Base-by-base conservation (phyloP, 306 rosid species). In the Prunus davidiana region DNA sequence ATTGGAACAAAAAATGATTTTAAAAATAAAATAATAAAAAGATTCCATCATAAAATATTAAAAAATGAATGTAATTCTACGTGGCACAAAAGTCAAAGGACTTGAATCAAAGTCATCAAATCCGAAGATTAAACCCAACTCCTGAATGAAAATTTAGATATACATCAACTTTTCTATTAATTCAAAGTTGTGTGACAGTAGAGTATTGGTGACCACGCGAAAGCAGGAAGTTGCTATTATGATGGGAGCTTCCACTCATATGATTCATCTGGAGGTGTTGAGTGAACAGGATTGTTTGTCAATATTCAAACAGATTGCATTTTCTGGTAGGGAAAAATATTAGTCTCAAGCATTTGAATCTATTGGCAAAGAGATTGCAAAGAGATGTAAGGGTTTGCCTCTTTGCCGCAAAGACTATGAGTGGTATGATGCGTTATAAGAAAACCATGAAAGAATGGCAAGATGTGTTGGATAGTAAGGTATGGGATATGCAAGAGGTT, bases 251-350 rank as follows among this genome's bases (percentile, higher is more conserved):
- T 16, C 27, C 11, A 2, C 56, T 32, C 25, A 25, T 6, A 76
- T 52, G 24, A 67, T 50, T 16, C 41, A 15, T 13, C 18, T 67
- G 7, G 25, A 76, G 18, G 11, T 6, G 20, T 25, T 67, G 80
- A 32, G 46, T 25, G 80, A 76, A 1, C n/a, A 76, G 28, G 12
- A 66, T 14, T 76, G 80, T 67, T 76, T 64, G 66, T 54, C 56
- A 15, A 2, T 76, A 22, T 22, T 76, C 13, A 20, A n/a, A 4
- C 43, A 67, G 18, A 12, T 34, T 3, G 74, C 67, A 20, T 67
- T 76, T 18, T 30, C 19, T 24, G 46, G 27, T 5, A 61, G 69
- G 69, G 18, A 41, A 47, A 18, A 5, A 34, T 30, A 67, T 8
- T 56, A 67, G 18, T 10, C 22, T n/a, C 6, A 11, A 22, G 5